Evolutionary conservation across 805 yeast species (phyloP).

Genomic region (Myxozyma neotropica): DNA sequence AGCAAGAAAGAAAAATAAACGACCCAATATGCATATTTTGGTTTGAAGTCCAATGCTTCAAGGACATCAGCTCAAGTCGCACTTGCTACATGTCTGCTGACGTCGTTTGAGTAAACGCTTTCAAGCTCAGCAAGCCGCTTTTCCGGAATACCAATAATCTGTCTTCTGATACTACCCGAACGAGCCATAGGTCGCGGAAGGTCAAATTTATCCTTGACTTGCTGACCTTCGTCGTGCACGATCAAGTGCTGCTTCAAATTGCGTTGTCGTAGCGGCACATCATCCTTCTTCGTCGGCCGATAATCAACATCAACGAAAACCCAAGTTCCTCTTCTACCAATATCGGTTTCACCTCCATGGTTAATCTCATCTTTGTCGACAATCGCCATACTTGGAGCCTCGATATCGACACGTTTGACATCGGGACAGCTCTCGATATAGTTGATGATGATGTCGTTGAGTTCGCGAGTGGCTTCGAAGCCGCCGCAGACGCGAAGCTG

Average conservation of each 20-base stretch:
- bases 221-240: background rate
- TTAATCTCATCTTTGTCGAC: constrained; percentile 25
- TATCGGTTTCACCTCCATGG: constrained; percentile 29
- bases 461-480: constrained; percentile 25
- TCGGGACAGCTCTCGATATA: constrained; percentile 9
- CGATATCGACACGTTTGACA: constrained; percentile 17
- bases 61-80: background rate
- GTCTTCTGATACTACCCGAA: background rate
- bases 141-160: constrained; percentile 9
- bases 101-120: constrained; percentile 1
- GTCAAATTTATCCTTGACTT: background rate
- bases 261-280: background rate
- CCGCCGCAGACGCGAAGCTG: constrained; percentile 31
- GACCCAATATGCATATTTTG: no score
- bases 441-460: constrained; percentile 22
- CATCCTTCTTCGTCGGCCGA: background rate
- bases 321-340: constrained; percentile 29
- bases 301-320: constrained; percentile 26
- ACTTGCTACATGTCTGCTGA: background rate
- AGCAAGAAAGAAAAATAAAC: background rate
- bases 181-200: constrained; percentile 1
- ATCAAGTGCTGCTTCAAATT: background rate
- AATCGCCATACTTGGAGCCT: constrained; percentile 29
- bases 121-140: constrained; percentile 20
- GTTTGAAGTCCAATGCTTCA: no score